Evolutionary conservation across 106 monocot species (phyloP).

Genomic region (Platanthera guangdongensis): DNA sequence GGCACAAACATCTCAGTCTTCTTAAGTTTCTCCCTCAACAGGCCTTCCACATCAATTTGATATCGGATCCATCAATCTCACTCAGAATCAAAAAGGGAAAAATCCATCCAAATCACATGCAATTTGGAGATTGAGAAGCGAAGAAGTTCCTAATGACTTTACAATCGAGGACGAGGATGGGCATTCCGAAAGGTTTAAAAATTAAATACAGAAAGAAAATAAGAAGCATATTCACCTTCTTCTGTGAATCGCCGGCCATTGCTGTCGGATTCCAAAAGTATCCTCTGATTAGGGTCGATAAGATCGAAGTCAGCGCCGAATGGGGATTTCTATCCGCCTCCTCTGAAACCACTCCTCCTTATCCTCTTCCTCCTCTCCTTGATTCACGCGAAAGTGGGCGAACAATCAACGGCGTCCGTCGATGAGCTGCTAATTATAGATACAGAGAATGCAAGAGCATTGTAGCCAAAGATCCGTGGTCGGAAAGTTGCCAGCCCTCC

Average conservation of each 20-base stretch:
- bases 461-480: neutral
- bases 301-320: neutral
- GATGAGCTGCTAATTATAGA: neutral
- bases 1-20: neutral
- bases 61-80: too few species aligned
- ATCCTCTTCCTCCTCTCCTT: neutral
- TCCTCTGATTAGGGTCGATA: too few species aligned
- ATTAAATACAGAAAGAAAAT: neutral
- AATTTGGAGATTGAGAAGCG: neutral
- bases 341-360: too few species aligned
- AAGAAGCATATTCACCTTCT: neutral
- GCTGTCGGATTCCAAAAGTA: neutral
- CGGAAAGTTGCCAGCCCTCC: neutral
- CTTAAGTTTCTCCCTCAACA: neutral
- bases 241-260: neutral
- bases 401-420: too few species aligned
- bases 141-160: neutral
- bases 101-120: neutral
- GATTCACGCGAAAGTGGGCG: neutral
- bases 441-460: neutral
- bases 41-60: too few species aligned
- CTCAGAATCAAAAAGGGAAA: too few species aligned
- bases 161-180: neutral
- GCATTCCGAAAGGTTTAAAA: neutral
- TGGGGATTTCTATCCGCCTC: neutral